A percentile compares a stretch with the other conserved stretches of the same genome.
These are phyloP conservation scores for Aspergillus fischeri DNA, from an alignment of 2,329 filamentous ascomycete genomes.

Conservation along the genomic window DNA sequence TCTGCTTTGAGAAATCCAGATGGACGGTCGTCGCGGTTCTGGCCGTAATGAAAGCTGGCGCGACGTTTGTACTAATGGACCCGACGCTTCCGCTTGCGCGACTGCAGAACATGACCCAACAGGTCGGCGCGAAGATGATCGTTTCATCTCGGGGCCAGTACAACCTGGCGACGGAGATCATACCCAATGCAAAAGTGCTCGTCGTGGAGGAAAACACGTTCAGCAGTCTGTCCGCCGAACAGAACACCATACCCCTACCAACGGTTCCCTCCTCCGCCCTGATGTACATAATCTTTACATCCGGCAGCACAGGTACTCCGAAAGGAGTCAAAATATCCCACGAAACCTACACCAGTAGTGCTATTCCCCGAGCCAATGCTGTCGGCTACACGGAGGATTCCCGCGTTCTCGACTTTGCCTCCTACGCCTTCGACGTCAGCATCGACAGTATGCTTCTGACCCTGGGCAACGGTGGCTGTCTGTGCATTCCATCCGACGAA, in stretches of 20 bases:
- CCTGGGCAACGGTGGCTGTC: slow-evolving; percentile 53
- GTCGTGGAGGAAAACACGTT: slow-evolving; percentile 26
- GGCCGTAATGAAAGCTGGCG: slow-evolving; percentile 31
- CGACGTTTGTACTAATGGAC: slow-evolving; percentile 30
- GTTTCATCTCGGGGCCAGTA: slow-evolving; percentile 27
- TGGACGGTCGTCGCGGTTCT: slow-evolving; percentile 33
- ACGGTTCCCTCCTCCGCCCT: slow-evolving; percentile 33
- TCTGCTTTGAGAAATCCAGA: slow-evolving; percentile 33
- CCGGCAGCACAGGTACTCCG: slow-evolving; percentile 49
- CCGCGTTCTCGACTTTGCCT: slow-evolving; percentile 58
- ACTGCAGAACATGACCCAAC: slow-evolving; percentile 29
- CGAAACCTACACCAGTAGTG: slow-evolving; percentile 53
- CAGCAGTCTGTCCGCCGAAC: slow-evolving; percentile 7
- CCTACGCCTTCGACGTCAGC: slow-evolving; percentile 52
- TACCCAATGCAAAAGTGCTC: slow-evolving; percentile 27
- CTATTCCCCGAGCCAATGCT: slow-evolving; percentile 50
- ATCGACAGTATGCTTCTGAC: slow-evolving; percentile 54
- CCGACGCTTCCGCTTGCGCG: slow-evolving; percentile 30
- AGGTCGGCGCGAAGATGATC: slow-evolving; percentile 27
- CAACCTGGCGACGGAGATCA: slow-evolving; percentile 24
- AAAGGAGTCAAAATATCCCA: slow-evolving; percentile 63
- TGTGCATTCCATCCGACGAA: slow-evolving; percentile 54
- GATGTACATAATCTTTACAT: slow-evolving; percentile 60
- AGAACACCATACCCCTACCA: slow-evolving; percentile 11
- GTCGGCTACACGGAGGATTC: slow-evolving; percentile 50